Conservation (phyloP, 2,329 filamentous ascomycete genomes). For the Xylariomycetidae sp. region DNA sequence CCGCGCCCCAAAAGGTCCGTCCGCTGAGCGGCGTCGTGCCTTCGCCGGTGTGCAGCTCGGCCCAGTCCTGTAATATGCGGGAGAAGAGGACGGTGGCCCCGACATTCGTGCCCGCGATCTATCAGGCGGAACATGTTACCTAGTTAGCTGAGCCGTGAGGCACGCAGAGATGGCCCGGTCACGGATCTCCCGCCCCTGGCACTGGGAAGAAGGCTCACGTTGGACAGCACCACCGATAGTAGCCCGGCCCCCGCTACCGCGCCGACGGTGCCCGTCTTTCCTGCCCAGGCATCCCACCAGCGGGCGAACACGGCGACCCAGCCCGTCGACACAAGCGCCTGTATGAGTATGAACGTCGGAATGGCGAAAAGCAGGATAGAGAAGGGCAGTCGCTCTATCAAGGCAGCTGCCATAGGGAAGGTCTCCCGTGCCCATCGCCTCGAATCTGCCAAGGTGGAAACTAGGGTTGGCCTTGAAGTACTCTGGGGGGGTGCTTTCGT, state of each 20-base stretch:
- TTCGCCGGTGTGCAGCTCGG: neutral
- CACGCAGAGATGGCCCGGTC: no score
- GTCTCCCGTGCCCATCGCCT: neutral
- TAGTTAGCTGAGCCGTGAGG: no score
- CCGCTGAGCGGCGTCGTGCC: neutral
- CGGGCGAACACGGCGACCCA: slow-evolving; percentile 1
- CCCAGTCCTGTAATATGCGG: slow-evolving; percentile 1
- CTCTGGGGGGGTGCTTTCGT: neutral
- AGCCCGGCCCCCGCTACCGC: slow-evolving; percentile 1
- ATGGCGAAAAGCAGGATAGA: slow-evolving; percentile 1
- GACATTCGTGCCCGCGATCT: slow-evolving; percentile 1
- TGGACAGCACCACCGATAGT: neutral
- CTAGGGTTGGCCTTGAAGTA: neutral
- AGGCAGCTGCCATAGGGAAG: neutral
- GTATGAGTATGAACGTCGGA: slow-evolving; percentile 1
- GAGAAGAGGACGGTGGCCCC: slow-evolving; percentile 1
- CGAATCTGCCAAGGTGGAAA: neutral
- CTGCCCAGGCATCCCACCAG: neutral
- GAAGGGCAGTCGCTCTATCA: slow-evolving; percentile 1
- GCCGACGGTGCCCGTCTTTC: slow-evolving; percentile 1
- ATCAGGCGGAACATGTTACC: no score
- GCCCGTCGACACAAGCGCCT: slow-evolving; percentile 1
- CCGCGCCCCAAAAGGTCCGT: neutral
- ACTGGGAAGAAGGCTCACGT: neutral
- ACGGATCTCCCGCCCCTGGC: no score